These are phyloP conservation scores for Eleusine indica DNA, from an alignment of 176 grass and related monocot species.

Conservation along the genomic window DNA sequence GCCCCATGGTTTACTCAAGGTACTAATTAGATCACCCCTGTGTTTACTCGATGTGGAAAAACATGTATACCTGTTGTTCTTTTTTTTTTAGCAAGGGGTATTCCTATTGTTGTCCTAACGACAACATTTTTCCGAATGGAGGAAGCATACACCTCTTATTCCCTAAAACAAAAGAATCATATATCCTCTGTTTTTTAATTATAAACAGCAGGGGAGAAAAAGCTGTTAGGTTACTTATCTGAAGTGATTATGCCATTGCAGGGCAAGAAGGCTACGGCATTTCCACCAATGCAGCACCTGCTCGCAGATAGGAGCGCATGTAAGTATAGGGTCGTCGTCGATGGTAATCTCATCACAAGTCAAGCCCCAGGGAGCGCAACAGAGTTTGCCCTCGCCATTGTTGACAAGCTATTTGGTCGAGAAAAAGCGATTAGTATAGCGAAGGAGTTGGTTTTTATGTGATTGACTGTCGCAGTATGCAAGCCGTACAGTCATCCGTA, in stretches of 20 bases:
- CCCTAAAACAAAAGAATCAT: too few relatives aligned
- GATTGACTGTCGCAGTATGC: not conserved
- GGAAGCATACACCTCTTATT: too few relatives aligned
- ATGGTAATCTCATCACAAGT: slow-evolving; percentile 78
- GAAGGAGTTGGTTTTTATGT: slow-evolving; percentile 61
- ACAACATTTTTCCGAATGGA: not conserved
- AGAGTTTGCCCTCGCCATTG: slow-evolving; percentile 66
- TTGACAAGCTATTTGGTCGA: slow-evolving; percentile 71
- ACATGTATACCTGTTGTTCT: too few relatives aligned
- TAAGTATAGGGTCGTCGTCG: slow-evolving; percentile 58
- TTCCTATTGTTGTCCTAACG: not conserved
- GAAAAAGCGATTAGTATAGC: slow-evolving; percentile 59
- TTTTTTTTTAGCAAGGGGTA: too few relatives aligned
- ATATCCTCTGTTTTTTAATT: too few relatives aligned
- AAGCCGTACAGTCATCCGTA: too few relatives aligned
- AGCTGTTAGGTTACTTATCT: slow-evolving; percentile 3
- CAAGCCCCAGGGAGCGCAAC: slow-evolving; percentile 60
- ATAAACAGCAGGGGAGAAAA: not conserved
- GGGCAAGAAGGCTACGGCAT: slow-evolving; percentile 82
- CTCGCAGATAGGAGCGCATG: slow-evolving; percentile 62
- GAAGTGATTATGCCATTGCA: slow-evolving; percentile 24
- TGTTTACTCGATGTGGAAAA: too few relatives aligned
- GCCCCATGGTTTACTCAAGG: slow-evolving; percentile 76
- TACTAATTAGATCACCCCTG: slow-evolving; percentile 10
- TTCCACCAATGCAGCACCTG: slow-evolving; percentile 60